Evolutionary conservation across 192 early-diverging fungal species (phyloP).

Genomic region (Coemansia sp.): DNA sequence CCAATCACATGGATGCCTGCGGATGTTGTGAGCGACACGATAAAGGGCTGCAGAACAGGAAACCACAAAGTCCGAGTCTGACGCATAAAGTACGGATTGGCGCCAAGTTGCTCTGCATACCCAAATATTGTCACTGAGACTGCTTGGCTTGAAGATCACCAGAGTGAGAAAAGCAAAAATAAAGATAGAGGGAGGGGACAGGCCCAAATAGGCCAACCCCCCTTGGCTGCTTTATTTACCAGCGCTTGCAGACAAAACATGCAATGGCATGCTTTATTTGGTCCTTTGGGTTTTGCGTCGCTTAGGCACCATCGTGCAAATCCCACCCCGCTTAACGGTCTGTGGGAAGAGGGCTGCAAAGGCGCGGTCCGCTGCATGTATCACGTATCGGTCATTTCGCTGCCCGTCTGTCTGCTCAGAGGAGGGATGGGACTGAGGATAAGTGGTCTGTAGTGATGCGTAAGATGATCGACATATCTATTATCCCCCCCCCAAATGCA

Average conservation of each 20-base stretch:
- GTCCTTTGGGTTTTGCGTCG: background rate
- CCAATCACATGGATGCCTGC: conserved; percentile 37
- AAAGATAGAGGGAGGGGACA: background rate
- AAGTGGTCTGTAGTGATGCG: conserved; percentile 5
- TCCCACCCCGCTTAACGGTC: background rate
- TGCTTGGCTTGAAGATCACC: background rate
- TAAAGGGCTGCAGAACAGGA: background rate
- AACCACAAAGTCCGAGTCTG: background rate
- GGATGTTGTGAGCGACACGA: conserved; percentile 3
- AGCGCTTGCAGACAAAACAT: background rate
- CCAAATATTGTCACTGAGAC: background rate
- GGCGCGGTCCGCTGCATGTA: conserved; percentile 5
- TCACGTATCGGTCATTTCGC: background rate
- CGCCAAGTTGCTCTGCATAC: background rate
- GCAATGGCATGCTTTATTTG: background rate
- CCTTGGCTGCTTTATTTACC: background rate
- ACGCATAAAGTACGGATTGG: conserved; percentile 5
- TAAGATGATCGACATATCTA: background rate
- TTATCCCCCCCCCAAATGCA: background rate
- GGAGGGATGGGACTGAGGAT: background rate
- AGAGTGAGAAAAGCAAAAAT: background rate
- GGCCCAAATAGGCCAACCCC: no score
- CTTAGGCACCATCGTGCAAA: background rate
- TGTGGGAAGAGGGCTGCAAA: background rate
- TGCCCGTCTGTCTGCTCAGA: background rate